Evolutionary conservation across 2,329 filamentous ascomycete species (phyloP), one percentile per base, ranked within the genome.

Genomic region (Tolypocladium tropicale): DNA sequence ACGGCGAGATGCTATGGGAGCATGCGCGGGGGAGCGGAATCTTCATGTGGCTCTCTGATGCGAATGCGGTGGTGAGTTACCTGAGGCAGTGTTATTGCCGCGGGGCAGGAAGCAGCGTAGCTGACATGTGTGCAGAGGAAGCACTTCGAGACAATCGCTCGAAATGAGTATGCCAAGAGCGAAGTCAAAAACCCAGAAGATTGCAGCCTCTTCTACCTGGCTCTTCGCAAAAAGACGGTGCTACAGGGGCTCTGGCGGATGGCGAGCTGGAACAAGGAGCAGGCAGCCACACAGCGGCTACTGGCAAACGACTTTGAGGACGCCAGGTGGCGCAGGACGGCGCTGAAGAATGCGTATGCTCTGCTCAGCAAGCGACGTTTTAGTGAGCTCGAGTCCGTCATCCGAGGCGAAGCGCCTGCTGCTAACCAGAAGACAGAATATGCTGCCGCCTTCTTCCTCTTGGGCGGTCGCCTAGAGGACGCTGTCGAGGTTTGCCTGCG

Each of bases 261-360:
- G 82, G 92, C 94, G 6, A 84, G 78, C 43, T 94, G 94, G 86
- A 88, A 95, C 64, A 83, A 81, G 57, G 95, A 99, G 70, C 94
- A 97, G 70, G 76, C 72, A 2, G 84, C 88, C 0, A 99, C 94
- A 0, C 82, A 86, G 58, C 84, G 82, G 58, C 78, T 99, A 33
- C 76, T 99, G 25, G 81, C 86, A n/a, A 95, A 96, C 65, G 91
- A 97, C 68, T 99, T 99, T 69, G 79, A 83, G 4, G 89, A 96
- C 59, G 80, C 85, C 0, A 87, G 89, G 62, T 97, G 94, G 89
- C 88, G 83, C 68, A 95, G 89, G 1, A 84, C 90, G 5, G 94
- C 94, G 0, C 75, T 95, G 58, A 99, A 99, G 72, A 99, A 99
- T 68, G 94, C 94, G 0, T 99, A 96, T 72, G 93, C 94, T 3